Percentiles rank a stretch among this genome's conserved stretches.
phyloP scores from a whole-genome alignment of 345 rosid species.

The Brassica carinata region DNA sequence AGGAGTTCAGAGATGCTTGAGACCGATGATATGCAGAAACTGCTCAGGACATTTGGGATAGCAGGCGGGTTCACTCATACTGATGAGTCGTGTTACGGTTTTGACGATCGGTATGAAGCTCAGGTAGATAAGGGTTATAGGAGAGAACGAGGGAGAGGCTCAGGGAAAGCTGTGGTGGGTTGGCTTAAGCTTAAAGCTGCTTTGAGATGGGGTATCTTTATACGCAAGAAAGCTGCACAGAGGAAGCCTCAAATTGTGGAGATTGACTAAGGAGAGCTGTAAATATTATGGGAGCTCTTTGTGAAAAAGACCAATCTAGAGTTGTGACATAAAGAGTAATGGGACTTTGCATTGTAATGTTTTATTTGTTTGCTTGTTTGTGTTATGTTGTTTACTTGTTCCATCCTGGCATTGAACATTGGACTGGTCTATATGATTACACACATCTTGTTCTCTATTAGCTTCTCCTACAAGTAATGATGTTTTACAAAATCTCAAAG shows the following conservation, averaged over 20 bases:
- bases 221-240: conserved; percentile 57
- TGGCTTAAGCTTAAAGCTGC: conserved; percentile 90
- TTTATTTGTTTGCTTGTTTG: neutral
- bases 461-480: conserved; percentile 22
- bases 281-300: neutral
- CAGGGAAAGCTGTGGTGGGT: conserved; percentile 90
- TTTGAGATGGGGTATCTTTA: conserved; percentile 85
- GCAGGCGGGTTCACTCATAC: conserved; percentile 48
- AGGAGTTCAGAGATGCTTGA: conserved; percentile 89
- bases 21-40: conserved; percentile 78
- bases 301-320: neutral
- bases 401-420: neutral
- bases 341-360: neutral
- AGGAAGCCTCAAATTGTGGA: conserved; percentile 33
- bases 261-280: conserved; percentile 19
- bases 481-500: conserved; percentile 16
- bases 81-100: conserved; percentile 55
- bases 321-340: neutral
- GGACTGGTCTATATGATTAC: conserved; percentile 12
- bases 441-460: conserved; percentile 12
- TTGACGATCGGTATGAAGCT: conserved; percentile 50
- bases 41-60: conserved; percentile 57
- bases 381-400: neutral
- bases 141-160: conserved; percentile 49
- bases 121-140: conserved; percentile 40